These are phyloP conservation scores for Leishmania braziliensis DNA, from an alignment of 208 protist genomes.

Conservation along the genomic window DNA sequence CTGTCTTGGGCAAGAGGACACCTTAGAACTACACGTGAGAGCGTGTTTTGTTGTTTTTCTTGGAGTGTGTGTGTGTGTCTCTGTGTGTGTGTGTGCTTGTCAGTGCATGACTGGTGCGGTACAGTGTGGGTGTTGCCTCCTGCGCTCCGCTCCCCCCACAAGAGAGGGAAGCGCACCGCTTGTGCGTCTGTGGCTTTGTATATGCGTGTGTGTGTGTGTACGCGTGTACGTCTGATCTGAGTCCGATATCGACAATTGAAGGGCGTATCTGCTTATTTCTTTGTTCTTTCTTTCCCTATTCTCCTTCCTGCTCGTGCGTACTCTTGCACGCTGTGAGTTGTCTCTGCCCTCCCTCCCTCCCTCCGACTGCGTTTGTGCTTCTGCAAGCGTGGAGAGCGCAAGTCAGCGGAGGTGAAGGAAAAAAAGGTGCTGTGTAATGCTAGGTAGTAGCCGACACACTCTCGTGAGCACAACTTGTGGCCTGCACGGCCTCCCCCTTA, in stretches of 20 bases:
- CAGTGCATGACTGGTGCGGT: background rate
- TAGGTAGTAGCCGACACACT: constrained; percentile 1
- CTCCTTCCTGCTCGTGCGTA: background rate
- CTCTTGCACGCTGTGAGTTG: background rate
- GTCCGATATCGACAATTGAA: background rate
- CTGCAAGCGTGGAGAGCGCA: background rate
- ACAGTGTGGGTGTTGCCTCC: background rate
- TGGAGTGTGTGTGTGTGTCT: constrained; percentile 9
- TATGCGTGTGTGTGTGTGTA: background rate
- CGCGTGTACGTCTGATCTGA: background rate
- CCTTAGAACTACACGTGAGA: constrained; percentile 6
- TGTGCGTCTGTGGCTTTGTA: background rate
- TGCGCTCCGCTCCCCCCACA: background rate
- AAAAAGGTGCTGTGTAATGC: background rate
- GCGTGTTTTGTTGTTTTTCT: constrained; percentile 6
- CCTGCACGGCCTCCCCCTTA: background rate
- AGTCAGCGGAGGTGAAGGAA: background rate
- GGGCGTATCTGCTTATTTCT: background rate
- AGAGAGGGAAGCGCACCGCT: background rate
- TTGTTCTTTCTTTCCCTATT: background rate
- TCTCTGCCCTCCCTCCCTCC: background rate
- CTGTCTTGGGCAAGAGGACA: background rate
- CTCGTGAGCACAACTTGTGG: background rate
- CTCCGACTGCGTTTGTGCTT: background rate
- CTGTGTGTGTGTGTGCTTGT: constrained; percentile 14